These are phyloP conservation scores for Thermomucor indicae-seudaticae DNA, from an alignment of 371 early-diverging fungal genomes.

Conservation along the genomic window DNA sequence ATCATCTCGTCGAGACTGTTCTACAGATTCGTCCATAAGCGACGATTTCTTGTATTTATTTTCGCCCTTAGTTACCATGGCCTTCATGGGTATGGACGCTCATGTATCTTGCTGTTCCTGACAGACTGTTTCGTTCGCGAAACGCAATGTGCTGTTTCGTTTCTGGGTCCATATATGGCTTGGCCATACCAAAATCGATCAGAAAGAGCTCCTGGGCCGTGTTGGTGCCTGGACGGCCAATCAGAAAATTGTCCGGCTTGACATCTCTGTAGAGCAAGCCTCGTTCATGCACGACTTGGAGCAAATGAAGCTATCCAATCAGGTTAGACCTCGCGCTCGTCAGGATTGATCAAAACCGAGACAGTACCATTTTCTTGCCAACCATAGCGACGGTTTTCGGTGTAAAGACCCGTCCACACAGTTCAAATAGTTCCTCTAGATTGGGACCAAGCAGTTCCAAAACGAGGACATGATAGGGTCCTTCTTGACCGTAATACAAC, in stretches of 20 bases:
- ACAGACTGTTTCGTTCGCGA: slow-evolving; percentile 92
- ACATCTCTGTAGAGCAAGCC: slow-evolving; percentile 57
- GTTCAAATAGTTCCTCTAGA: slow-evolving; percentile 96
- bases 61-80: slow-evolving; percentile 49
- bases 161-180: slow-evolving; percentile 92
- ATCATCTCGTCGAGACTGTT: slow-evolving; percentile 99
- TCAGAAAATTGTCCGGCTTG: slow-evolving; percentile 98
- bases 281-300: slow-evolving; percentile 65
- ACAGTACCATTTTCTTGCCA: slow-evolving; percentile 89
- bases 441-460: slow-evolving; percentile 97
- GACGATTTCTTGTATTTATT: not conserved
- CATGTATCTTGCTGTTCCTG: slow-evolving; percentile 99
- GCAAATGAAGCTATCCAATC: slow-evolving; percentile 27
- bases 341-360: not conserved
- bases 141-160: slow-evolving; percentile 96
- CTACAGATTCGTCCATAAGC: slow-evolving; percentile 29
- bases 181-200: slow-evolving; percentile 99
- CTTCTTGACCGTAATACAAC: slow-evolving; percentile 92
- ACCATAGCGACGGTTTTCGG: slow-evolving; percentile 95
- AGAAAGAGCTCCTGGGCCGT: slow-evolving; percentile 85
- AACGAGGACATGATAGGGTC: slow-evolving; percentile 83
- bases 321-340: too few species aligned
- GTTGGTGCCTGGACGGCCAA: slow-evolving; percentile 77
- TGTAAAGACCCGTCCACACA: slow-evolving; percentile 92
- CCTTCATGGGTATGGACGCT: slow-evolving; percentile 98